Evolutionary conservation across 148 eudicot species (phyloP), one percentile per base, ranked within the genome.

Genomic region (Pharnaceum exiguum): DNA sequence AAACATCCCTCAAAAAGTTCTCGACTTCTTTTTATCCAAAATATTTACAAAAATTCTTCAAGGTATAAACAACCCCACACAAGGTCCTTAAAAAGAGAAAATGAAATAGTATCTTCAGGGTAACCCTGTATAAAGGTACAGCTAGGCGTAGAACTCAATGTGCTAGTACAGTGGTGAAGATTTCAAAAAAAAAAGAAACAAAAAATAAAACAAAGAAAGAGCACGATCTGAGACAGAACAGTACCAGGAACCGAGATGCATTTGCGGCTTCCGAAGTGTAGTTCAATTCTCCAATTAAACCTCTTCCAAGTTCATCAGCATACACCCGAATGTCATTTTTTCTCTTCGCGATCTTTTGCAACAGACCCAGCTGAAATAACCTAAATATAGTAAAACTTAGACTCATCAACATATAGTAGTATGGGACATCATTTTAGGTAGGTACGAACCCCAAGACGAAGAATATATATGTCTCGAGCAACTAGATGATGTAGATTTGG

Each of bases 271-370:
- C 99, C 66, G 84, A 63, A 66, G 77, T 78, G 80, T 94, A 94
- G 72, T 94, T 96, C 70, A 94, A 75, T 79, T 94, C 99, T 57
- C 96, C 99, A 30, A 86, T 76, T 32, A 94, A 73, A 49, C 99
- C 99, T 82, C 78, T 89, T 59, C 99, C 99, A 32, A 94, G 95
- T 70, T 94, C 99, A 65, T 94, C 99, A 45, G 95, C 99, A 74
- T 94, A 94, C 55, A 83, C 68, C 53, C 87, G 85, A 60, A 77
- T 82, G 71, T 94, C 99, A 64, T 67, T 86, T 78, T 71, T 78
- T 42, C 95, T 86, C 61, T 82, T 86, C 46, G 87, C 77, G 52
- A 94, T 70, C 80, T 80, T 86, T 68, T 77, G 85, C 72, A 94
- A 53, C 30, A 84, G 29, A 29, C 85, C 83, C 67, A 94, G 81